Evolutionary conservation across 192 early-diverging fungal genomes (phyloP), one percentile per base, ranked within the genome.

Genomic region (Phlyctochytrium arcticum): DNA sequence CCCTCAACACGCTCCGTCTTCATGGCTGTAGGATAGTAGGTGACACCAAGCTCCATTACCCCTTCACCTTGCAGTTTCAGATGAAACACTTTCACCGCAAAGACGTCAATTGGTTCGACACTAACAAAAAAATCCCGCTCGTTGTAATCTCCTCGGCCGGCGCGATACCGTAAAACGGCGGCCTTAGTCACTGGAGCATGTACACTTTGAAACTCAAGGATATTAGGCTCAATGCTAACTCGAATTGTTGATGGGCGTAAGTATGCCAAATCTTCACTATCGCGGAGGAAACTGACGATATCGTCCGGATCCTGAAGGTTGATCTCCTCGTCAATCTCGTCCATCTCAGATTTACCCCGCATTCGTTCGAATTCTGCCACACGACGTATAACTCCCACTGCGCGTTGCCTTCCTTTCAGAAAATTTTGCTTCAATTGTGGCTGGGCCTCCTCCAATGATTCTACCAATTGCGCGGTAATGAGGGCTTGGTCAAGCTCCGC

Each of bases 101-200:
- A 85, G 1, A 83, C 66, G 29, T 82, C 81, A 10, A 66, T 54
- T 0, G 84, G 84, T 24, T 80, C 69, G 12, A 82, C 78, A 2
- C 79, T 68, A 7, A 83, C 37, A 58, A 85, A 85, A 47, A 81
- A 78, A 46, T 85, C 84, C 15, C 79, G 63, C 53, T 85, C 78
- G 7, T 65, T 71, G 37, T 76, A 74, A 46, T 85, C 84, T 31
- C 84, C 84, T 34, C 84, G 74, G n/a, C 72, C 67, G 3, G 84
- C 75, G 19, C 79, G 71, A 54, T 78, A 82, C 36, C 81, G 44
- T 15, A 85, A 47, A 1, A 81, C 69, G 12, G 68, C 65, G 3
- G 68, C 59, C 64, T 84, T 84, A 19, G 71, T 76, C 21, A 79
- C 65, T 3, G 78, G 72, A 0, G 79, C 73, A 42, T 77, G 60